These are phyloP conservation scores for Closterium sp. DNA, from an alignment of 139 green algal genomes.

Conservation along the genomic window DNA sequence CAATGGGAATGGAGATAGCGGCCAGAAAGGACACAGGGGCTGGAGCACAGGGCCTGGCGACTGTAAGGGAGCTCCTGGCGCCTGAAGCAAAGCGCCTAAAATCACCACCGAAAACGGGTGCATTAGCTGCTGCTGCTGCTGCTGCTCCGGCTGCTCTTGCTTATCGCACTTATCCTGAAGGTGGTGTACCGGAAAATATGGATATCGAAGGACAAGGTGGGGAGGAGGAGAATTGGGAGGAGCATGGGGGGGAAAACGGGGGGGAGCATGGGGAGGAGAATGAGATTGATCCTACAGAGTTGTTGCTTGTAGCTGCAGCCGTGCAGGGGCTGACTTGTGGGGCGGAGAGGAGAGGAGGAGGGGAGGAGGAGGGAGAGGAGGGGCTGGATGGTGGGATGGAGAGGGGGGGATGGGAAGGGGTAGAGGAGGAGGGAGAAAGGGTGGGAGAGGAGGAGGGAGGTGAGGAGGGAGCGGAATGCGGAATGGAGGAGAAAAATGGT, in stretches of 20 bases:
- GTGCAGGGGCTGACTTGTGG: background rate
- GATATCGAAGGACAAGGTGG: background rate
- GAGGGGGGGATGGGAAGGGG: background rate
- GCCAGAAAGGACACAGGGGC: too few species aligned
- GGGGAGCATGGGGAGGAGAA: background rate
- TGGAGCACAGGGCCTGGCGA: too few species aligned
- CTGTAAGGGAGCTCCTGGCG: too few species aligned
- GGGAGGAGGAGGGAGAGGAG: background rate
- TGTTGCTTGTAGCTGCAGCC: background rate
- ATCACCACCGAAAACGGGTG: too few species aligned
- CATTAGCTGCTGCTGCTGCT: background rate
- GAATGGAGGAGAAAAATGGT: too few species aligned
- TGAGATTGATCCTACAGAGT: background rate
- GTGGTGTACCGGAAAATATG: too few species aligned
- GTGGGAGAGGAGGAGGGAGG: background rate
- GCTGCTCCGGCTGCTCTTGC: background rate
- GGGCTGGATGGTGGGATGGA: too few species aligned
- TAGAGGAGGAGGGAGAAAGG: background rate
- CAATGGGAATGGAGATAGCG: too few species aligned
- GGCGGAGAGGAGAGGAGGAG: background rate
- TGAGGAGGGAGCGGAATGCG: too few species aligned
- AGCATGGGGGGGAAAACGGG: background rate
- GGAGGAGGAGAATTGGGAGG: background rate
- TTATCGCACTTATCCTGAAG: too few species aligned
- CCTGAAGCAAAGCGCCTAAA: too few species aligned